Evolutionary conservation across 2,329 filamentous ascomycete genomes (phyloP).

Genomic region (Fusarium ambrosium): DNA sequence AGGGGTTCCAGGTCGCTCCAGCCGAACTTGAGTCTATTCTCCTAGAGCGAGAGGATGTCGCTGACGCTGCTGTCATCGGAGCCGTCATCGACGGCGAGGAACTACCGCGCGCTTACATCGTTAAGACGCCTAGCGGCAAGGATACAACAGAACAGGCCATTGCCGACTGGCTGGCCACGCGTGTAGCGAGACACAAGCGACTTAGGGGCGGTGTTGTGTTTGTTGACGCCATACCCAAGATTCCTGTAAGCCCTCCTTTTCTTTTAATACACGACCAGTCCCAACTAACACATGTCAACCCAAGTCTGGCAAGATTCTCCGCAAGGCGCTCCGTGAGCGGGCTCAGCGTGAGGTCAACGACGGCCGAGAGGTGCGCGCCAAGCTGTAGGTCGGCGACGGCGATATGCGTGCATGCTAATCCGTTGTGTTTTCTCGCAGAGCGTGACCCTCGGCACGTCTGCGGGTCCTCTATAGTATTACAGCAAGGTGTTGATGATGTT

Average conservation of each 20-base stretch:
- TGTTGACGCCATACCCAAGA: conserved; percentile 72
- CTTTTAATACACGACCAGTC: background rate
- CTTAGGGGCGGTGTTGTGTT: conserved; percentile 79
- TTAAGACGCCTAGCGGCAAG: conserved; percentile 48
- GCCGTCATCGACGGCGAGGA: conserved; percentile 69
- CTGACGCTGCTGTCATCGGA: conserved; percentile 76
- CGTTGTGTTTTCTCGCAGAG: conserved; percentile 30
- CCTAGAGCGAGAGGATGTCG: conserved; percentile 59
- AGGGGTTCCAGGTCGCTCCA: conserved; percentile 71
- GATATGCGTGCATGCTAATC: conserved; percentile 42
- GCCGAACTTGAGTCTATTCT: conserved; percentile 61
- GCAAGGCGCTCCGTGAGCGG: conserved; percentile 70
- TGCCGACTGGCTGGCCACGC: conserved; percentile 72
- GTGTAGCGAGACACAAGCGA: conserved; percentile 75
- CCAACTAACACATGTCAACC: conserved; percentile 20
- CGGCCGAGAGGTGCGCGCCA: conserved; percentile 49
- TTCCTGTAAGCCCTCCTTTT: conserved; percentile 60
- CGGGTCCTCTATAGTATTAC: conserved; percentile 7
- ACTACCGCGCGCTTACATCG: conserved; percentile 73
- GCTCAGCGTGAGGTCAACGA: conserved; percentile 67
- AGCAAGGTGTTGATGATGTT: background rate
- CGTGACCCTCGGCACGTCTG: conserved; percentile 25
- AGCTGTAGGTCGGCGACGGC: conserved; percentile 47
- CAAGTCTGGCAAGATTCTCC: conserved; percentile 76
- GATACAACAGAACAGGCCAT: conserved; percentile 61